These are phyloP conservation scores for Magnolia officinalis DNA, from an alignment of 164 flowering plant species.

Conservation along the genomic window DNA sequence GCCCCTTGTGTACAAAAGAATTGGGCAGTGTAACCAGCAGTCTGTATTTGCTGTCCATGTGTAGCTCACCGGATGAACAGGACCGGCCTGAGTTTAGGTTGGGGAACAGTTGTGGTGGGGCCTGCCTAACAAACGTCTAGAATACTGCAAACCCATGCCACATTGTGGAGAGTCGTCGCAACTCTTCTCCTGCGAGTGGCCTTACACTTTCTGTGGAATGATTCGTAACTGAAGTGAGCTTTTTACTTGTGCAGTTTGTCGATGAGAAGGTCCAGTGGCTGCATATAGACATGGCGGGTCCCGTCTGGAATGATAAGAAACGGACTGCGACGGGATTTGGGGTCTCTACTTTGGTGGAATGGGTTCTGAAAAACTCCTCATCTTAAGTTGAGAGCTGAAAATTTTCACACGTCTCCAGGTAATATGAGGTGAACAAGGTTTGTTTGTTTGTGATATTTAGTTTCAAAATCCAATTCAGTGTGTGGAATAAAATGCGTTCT, in stretches of 20 bases:
- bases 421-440: neutral
- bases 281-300: slow-evolving; percentile 97
- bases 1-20: no score
- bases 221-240: neutral
- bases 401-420: neutral
- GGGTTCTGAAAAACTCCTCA: slow-evolving; percentile 85
- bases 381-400: slow-evolving; percentile 9
- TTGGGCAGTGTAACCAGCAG: no score
- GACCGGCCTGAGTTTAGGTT: no score
- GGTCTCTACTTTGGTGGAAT: slow-evolving; percentile 79
- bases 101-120: no score
- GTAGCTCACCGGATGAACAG: no score
- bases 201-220: neutral
- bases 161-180: no score
- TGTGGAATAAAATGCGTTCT: neutral
- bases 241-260: slow-evolving; percentile 63
- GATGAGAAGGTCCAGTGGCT: slow-evolving; percentile 93
- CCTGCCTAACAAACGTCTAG: no score
- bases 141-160: no score
- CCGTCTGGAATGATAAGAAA: slow-evolving; percentile 89
- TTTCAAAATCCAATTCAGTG: neutral
- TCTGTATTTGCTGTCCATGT: no score
- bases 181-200: no score
- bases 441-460: neutral
- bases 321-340: slow-evolving; percentile 79